Evolutionary conservation across 2,329 filamentous ascomycete species (phyloP).

Genomic region (Ceratocystis destructans): DNA sequence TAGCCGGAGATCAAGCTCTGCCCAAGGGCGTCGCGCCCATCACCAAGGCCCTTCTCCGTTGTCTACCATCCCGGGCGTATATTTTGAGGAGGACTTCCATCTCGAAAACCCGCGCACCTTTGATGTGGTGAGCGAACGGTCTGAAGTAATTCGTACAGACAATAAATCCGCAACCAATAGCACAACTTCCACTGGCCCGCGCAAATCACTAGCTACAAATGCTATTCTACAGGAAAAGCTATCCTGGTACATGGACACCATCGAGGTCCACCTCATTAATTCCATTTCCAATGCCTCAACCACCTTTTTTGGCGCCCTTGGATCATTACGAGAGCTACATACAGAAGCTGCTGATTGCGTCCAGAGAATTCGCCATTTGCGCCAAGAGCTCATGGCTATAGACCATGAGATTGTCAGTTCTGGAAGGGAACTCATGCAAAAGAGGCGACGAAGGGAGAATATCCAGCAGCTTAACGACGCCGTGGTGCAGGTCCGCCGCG

Average conservation of each 20-base stretch:
- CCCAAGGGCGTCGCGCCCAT: slow-evolving; percentile 35
- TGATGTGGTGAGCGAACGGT: slow-evolving; percentile 89
- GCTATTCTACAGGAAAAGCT: slow-evolving; percentile 95
- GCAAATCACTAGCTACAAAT: slow-evolving; percentile 87
- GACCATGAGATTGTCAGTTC: slow-evolving; percentile 78
- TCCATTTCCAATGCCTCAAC: slow-evolving; percentile 92
- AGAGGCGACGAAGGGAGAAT: slow-evolving; percentile 71
- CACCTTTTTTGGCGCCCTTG: slow-evolving; percentile 89
- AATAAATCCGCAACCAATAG: slow-evolving; percentile 45
- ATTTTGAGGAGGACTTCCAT: slow-evolving; percentile 90
- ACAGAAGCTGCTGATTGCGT: slow-evolving; percentile 87
- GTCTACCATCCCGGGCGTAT: slow-evolving; percentile 82
- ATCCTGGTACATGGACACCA: slow-evolving; percentile 99
- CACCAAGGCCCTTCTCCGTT: slow-evolving; percentile 67
- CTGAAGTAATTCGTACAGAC: slow-evolving; percentile 72
- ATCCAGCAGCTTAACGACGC: slow-evolving; percentile 68
- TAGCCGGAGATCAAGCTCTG: slow-evolving; percentile 11
- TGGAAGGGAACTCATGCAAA: slow-evolving; percentile 72
- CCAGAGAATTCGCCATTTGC: slow-evolving; percentile 63
- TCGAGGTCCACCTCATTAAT: slow-evolving; percentile 91
- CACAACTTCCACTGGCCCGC: slow-evolving; percentile 34
- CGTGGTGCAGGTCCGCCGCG: slow-evolving; percentile 65
- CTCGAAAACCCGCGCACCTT: slow-evolving; percentile 93
- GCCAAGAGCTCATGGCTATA: slow-evolving; percentile 64
- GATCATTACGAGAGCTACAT: slow-evolving; percentile 80